Evolutionary conservation across 306 rosid species (phyloP).

Genomic region (Casuarina glauca): DNA sequence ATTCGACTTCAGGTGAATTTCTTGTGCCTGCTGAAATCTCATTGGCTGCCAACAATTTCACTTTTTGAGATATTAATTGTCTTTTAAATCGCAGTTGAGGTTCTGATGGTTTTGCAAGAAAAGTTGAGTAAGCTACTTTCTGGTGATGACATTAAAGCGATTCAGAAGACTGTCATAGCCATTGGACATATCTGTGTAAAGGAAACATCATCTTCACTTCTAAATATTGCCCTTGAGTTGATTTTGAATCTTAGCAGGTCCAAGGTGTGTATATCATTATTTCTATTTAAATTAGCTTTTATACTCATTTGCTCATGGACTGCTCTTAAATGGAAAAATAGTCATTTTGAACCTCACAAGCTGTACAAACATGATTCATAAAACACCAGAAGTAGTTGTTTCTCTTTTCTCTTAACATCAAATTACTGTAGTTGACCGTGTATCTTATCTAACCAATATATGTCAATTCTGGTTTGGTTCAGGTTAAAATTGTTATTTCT

Average conservation of each 20-base stretch:
- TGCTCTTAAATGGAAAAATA: background rate
- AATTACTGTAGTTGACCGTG: background rate
- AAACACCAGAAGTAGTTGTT: background rate
- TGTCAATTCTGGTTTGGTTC: background rate
- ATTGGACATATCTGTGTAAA: slow-evolving; percentile 83
- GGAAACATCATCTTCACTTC: slow-evolving; percentile 68
- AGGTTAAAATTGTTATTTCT: background rate
- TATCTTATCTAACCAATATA: background rate
- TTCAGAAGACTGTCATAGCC: slow-evolving; percentile 76
- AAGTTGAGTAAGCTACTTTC: slow-evolving; percentile 74
- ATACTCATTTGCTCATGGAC: slow-evolving; percentile 12
- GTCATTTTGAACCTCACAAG: background rate
- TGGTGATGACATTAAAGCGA: slow-evolving; percentile 75
- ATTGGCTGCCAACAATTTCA: slow-evolving; percentile 2
- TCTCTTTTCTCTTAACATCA: background rate
- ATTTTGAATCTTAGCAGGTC: slow-evolving; percentile 74
- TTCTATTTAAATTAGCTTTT: slow-evolving; percentile 3
- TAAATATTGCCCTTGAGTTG: slow-evolving; percentile 69
- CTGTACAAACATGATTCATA: background rate
- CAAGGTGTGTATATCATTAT: slow-evolving; percentile 54
- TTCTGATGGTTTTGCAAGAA: slow-evolving; percentile 55
- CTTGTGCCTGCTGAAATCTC: slow-evolving; percentile 23
- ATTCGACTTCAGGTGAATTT: slow-evolving; percentile 62
- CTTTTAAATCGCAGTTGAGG: slow-evolving; percentile 69
- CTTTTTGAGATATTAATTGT: slow-evolving; percentile 24